Evolutionary conservation across 2,329 filamentous ascomycete genomes (phyloP), one percentile per base, ranked within the genome.

Genomic region (Penicillium sp.): DNA sequence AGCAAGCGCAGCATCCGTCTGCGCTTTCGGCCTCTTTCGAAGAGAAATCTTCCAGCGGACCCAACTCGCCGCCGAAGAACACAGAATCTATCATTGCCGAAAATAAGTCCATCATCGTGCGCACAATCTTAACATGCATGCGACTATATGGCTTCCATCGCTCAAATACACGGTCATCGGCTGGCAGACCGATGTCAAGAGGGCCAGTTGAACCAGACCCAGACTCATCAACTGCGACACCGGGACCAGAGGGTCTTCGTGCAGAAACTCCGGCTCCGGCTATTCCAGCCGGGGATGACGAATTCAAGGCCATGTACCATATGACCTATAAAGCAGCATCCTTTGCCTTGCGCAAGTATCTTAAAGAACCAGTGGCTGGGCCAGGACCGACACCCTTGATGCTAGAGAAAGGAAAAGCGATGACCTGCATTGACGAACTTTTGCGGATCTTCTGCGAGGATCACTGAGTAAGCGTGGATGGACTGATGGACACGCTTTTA

Each of bases 261-360:
- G 44, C 52, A 20, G 52, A 55, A 11, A 56, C 46, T 2, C 36
- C 48, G 7, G 45, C 38, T n/a, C 41, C 45, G 1, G 38, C 39
- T 13, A 25, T 45, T 6, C 41, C 35, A 5, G 43, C 50, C 0
- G 61, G 64, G 15, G 64, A 68, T 32, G 63, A 66, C 27, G 64
- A 66, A 9, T 68, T 68, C 37, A 68, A 66, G 32, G 42, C 57
- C 11, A 66, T 68, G 62, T 68, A 68, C 35, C 65, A 68, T 42
- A 63, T 64, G 9, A 67, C 64, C 3, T 68, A 68, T 43, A 63
- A 64, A 30, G 64, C 65, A 17, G 60, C 65, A 4, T 62, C 56
- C 6, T 68, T 68, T 55, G 65, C 65, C 13, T 45, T 68, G n/a
- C 58, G 65, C 11, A 61, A 55, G 36, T 67, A 64, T 36, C 37